Conservation (phyloP, 768 basidiomycete genomes). For the Phylloporus sp. region DNA sequence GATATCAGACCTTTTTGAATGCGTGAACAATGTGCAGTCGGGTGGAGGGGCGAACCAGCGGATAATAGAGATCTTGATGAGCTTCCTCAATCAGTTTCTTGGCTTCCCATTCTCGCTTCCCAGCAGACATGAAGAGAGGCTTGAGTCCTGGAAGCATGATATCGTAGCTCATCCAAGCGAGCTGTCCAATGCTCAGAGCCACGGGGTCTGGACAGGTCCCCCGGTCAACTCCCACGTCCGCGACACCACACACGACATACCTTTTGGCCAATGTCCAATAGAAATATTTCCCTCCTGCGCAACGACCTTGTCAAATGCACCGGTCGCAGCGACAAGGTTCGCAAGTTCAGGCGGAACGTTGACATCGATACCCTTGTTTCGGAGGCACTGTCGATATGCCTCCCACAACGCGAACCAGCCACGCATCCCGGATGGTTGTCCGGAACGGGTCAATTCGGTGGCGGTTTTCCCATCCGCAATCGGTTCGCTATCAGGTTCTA, state of each 20-base stretch:
- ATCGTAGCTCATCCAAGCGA: conserved; percentile 74
- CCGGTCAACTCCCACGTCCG: conserved; percentile 8
- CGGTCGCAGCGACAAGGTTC: conserved; percentile 44
- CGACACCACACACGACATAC: conserved; percentile 29
- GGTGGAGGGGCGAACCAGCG: conserved; percentile 46
- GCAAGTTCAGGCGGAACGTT: conserved; percentile 55
- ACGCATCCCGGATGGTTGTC: conserved; percentile 37
- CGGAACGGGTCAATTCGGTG: conserved; percentile 31
- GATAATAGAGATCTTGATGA: conserved; percentile 63
- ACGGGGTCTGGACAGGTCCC: conserved; percentile 42
- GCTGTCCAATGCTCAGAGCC: conserved; percentile 60
- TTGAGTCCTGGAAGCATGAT: conserved; percentile 59
- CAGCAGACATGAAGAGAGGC: conserved; percentile 53
- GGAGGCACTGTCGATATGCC: conserved; percentile 54
- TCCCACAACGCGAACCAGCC: conserved; percentile 68
- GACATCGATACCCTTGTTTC: conserved; percentile 49
- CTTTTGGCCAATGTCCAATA: conserved; percentile 66
- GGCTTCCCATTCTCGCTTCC: conserved; percentile 50
- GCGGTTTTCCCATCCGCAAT: conserved; percentile 43
- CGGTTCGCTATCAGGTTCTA: conserved; percentile 58
- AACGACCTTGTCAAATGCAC: conserved; percentile 54
- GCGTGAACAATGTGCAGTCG: conserved; percentile 62
- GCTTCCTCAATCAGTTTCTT: conserved; percentile 57
- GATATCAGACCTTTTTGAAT: conserved; percentile 27
- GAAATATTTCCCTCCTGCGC: conserved; percentile 58